A percentile compares a stretch with the other conserved stretches of the same genome.
Evolutionary conservation across 78 protist species (phyloP).

Genomic region (Polysphondylium violaceum): DNA sequence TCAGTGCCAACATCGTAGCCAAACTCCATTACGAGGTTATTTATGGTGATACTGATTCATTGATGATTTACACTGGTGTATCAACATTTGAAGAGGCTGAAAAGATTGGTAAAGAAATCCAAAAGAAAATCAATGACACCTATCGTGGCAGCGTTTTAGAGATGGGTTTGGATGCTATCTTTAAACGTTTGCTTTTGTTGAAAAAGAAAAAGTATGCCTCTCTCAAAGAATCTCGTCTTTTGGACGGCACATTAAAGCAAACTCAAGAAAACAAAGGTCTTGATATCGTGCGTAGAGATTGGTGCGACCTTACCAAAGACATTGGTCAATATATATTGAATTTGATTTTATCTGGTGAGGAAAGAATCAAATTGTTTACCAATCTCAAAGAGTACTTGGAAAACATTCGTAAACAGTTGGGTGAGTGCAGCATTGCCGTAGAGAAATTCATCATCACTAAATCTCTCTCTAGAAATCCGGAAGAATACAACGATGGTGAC

Average conservation of each 20-base stretch:
- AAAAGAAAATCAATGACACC: conserved; percentile 90
- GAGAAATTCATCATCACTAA: conserved; percentile 89
- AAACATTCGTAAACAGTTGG: not conserved
- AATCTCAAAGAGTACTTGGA: conserved; percentile 27
- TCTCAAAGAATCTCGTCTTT: conserved; percentile 34
- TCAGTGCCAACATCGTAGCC: conserved; percentile 55
- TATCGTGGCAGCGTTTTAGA: conserved; percentile 87
- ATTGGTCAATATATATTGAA: conserved; percentile 60
- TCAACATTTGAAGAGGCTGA: conserved; percentile 82
- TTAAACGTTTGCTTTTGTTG: conserved; percentile 93
- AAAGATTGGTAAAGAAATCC: conserved; percentile 85
- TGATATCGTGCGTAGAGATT: conserved; percentile 99
- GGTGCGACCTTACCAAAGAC: conserved; percentile 94
- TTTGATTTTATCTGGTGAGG: conserved; percentile 57
- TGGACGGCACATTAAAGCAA: not conserved
- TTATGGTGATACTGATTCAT: conserved; percentile 99
- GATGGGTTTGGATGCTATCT: conserved; percentile 98
- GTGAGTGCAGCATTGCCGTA: conserved; percentile 27
- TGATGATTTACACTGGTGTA: conserved; percentile 95
- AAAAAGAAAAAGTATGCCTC: conserved; percentile 99
- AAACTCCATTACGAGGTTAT: conserved; percentile 90
- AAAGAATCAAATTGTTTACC: conserved; percentile 25
- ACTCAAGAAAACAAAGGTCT: conserved; percentile 96
- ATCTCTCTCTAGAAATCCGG: conserved; percentile 92
- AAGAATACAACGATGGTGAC: conserved; percentile 94